A percentile compares a stretch with the other conserved stretches of the same genome.
phyloP scores from a whole-genome alignment of 768 basidiomycete genomes.

The Rubroboletus pulcherrimus region DNA sequence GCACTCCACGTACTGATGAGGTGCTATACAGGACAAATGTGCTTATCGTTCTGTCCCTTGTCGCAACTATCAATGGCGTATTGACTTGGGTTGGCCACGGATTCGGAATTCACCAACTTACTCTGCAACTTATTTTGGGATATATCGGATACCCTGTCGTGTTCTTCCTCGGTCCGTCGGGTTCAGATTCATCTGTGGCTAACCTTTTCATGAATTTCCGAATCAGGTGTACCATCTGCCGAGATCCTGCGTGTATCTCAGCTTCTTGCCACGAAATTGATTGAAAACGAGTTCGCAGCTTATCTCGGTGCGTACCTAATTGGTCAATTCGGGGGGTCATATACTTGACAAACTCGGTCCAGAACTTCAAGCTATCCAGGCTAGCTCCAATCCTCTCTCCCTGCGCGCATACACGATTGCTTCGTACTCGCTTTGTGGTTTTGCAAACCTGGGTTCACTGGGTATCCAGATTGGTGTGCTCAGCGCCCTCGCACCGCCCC shows the following conservation, averaged over 20 bases:
- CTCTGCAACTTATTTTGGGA: conserved; percentile 78
- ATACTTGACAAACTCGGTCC: conserved; percentile 6
- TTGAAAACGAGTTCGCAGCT: conserved; percentile 85
- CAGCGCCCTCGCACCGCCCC: conserved; percentile 63
- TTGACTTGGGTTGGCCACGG: conserved; percentile 87
- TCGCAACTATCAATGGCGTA: conserved; percentile 78
- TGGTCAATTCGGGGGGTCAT: neutral
- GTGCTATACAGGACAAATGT: conserved; percentile 61
- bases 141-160: conserved; percentile 88
- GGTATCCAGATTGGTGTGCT: conserved; percentile 86
- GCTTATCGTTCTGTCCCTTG: conserved; percentile 77
- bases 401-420: conserved; percentile 77
- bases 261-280: conserved; percentile 80
- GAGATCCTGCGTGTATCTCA: conserved; percentile 81
- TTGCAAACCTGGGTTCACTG: conserved; percentile 81
- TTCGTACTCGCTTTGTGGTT: conserved; percentile 86
- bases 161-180: conserved; percentile 57
- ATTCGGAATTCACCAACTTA: conserved; percentile 78
- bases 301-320: conserved; percentile 41
- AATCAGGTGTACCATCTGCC: conserved; percentile 60
- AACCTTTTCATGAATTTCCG: conserved; percentile 1
- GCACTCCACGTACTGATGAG: conserved; percentile 7
- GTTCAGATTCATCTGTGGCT: neutral
- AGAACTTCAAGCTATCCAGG: conserved; percentile 45
- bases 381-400: conserved; percentile 51